These are phyloP conservation scores for Podospora fimiseda DNA, from an alignment of 495 filamentous ascomycete genomes.

Conservation along the genomic window DNA sequence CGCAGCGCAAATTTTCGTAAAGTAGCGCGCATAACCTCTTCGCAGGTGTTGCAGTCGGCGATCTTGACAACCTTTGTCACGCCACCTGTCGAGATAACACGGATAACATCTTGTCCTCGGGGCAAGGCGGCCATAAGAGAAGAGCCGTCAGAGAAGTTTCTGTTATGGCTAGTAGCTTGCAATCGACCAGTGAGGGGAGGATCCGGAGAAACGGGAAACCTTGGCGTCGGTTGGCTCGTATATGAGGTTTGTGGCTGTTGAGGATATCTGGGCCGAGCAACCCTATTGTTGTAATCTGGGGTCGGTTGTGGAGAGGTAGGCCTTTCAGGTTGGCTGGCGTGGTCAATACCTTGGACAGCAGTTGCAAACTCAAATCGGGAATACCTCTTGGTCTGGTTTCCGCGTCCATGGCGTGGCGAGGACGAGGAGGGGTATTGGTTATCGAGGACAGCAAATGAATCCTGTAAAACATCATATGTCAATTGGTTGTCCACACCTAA, in stretches of 20 bases:
- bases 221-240: constrained; percentile 22
- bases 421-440: constrained; percentile 57
- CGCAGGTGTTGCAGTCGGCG: constrained; percentile 78
- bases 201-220: constrained; percentile 36
- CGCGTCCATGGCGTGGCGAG: constrained; percentile 53
- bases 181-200: constrained; percentile 38
- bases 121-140: constrained; percentile 75
- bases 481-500: constrained; percentile 12
- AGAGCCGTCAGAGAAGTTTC: constrained; percentile 69
- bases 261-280: constrained; percentile 10
- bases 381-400: constrained; percentile 62
- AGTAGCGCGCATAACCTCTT: constrained; percentile 82
- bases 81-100: constrained; percentile 86
- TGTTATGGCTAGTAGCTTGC: constrained; percentile 44
- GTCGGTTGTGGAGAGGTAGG: constrained; percentile 65
- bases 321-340: constrained; percentile 53
- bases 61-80: constrained; percentile 87
- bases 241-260: constrained; percentile 5
- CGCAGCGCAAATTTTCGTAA: constrained; percentile 72
- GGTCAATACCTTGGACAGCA: constrained; percentile 34
- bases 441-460: constrained; percentile 66
- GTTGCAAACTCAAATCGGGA: constrained; percentile 53
- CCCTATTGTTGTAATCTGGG: constrained; percentile 38
- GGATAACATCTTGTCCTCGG: constrained; percentile 71
- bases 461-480: constrained; percentile 34